Evolutionary conservation across 208 protist species (phyloP), one percentile per base, ranked within the genome.

Genomic region (Crithidia bombi): DNA sequence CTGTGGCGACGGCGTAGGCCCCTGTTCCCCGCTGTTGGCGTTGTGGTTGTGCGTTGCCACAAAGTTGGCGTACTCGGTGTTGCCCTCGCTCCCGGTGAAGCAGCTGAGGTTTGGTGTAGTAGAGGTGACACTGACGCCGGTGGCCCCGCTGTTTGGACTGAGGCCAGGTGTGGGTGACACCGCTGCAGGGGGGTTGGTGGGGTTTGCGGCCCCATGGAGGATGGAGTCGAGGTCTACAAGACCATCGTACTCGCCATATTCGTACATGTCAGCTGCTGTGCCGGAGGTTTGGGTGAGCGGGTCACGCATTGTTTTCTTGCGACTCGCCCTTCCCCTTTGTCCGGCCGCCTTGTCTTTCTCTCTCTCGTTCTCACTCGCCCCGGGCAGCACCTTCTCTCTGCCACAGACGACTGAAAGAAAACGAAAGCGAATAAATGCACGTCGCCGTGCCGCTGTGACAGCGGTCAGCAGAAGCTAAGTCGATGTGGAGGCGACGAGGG

Each of bases 211-310:
- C 17, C 26, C 63, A 51, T 74, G 68, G 4, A 75, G 46, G 28
- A 75, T 39, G 15, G 63, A 50, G 39, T 75, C 69, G 52, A 75
- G 51, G 61, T 69, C 62, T 25, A 68, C 63, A 15, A 75, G 49
- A n/a, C 69, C 69, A 25, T 69, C 63, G 63, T 75, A 75, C 44
- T 68, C 69, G 25, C 69, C 51, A 30, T 65, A 75, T 28, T 65
- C 44, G 46, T 75, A 75, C 43, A 50, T 58, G 23, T 56, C 41
- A 2, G 23, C 15, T 56, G n/a, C 7, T 32, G 28, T 56, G 46
- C 35, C 56, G 10, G 28, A 32, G 19, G 46, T 41, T 32, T 19
- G 61, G 0, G 44, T 56, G 11, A 66, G 44, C 9, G 61, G 61
- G 23, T 66, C 61, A 46, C 46, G 39, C 47, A 66, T 54, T 46